Evolutionary conservation across 805 yeast species (phyloP), one percentile per base, ranked within the genome.

Genomic region (Candida krabiensis): DNA sequence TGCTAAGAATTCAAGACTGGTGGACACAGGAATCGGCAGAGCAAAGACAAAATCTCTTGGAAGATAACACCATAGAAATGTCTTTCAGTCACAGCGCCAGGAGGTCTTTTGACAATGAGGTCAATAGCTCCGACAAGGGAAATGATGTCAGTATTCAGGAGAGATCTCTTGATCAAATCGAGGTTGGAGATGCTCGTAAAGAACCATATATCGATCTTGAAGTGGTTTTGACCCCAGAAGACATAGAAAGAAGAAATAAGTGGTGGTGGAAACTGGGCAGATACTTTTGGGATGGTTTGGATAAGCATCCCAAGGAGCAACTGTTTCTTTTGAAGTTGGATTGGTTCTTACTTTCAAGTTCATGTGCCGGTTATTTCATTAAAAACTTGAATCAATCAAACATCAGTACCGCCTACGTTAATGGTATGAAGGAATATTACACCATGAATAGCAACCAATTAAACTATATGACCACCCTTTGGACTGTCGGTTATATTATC

Each of bases 351-450:
- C 66, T 78, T 13, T 63, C 70, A 28, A 73, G 75, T 41, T 68
- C 81, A 1, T 71, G 78, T 59, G 51, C 69, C 19, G 79, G 78
- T 1, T 80, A 80, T 56, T 82, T 84, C 80, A 77, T 81, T 38
- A 80, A 80, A 53, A 73, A 77, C 37, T 63, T 83, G 30, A 86
- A 83, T 55, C 73, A 71, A 41, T 67, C 75, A 30, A 82, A 80
- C 54, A 60, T 77, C 38, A 71, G 70, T 44, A 80, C 80, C 49
- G 88, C 86, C 3, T 82, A 79, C 52, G 80, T 77, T 28, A 73
- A 79, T 15, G 82, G 83, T n/a, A 70, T 82, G 75, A 59, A 70
- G 41, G 79, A 74, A 46, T 77, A 67, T 35, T 60, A 79, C 28
- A 65, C 66, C 5, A 70, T 82, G 75, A 53, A 69, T 41, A 81